Conservation (phyloP, 257 asterid genomes). For the Solanum paucissectum region DNA sequence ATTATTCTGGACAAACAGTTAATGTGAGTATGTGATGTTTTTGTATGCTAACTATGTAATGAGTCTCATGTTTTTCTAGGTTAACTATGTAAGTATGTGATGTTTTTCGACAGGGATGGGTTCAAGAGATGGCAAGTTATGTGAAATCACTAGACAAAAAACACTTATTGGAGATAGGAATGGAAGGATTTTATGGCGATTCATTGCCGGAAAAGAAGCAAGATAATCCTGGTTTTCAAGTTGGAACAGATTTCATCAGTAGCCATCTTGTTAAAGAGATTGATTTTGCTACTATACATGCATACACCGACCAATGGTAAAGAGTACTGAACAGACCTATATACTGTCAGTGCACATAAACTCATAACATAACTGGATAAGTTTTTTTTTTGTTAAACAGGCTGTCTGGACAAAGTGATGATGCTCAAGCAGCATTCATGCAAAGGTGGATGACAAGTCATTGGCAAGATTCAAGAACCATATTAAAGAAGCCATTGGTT, state of each 20-base stretch:
- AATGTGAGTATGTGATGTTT: slow-evolving; percentile 5
- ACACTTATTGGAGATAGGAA: slow-evolving; percentile 57
- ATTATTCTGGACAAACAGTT: slow-evolving; percentile 33
- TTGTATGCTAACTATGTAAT: too few relatives aligned
- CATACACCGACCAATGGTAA: slow-evolving; percentile 67
- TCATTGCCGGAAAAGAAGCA: slow-evolving; percentile 40
- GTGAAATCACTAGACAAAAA: slow-evolving; percentile 47
- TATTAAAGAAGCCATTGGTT: slow-evolving; percentile 33
- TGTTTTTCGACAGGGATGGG: slow-evolving; percentile 21
- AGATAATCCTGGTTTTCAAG: slow-evolving; percentile 63
- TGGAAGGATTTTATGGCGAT: slow-evolving; percentile 89
- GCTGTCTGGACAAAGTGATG: slow-evolving; percentile 24
- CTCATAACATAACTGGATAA: background rate
- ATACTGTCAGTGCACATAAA: background rate
- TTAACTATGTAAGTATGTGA: background rate
- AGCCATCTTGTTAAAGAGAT: slow-evolving; percentile 35
- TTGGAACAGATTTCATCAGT: slow-evolving; percentile 60
- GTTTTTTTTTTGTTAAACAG: too few relatives aligned
- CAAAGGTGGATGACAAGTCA: slow-evolving; percentile 36
- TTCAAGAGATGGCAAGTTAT: slow-evolving; percentile 47
- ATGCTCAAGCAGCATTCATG: slow-evolving; percentile 26
- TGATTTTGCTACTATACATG: slow-evolving; percentile 69
- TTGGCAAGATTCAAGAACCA: slow-evolving; percentile 25
- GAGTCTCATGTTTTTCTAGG: background rate
- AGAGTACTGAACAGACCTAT: background rate